Evolutionary conservation across 495 filamentous ascomycete genomes (phyloP), one percentile per base, ranked within the genome.

Genomic region (Podospora fimiseda): DNA sequence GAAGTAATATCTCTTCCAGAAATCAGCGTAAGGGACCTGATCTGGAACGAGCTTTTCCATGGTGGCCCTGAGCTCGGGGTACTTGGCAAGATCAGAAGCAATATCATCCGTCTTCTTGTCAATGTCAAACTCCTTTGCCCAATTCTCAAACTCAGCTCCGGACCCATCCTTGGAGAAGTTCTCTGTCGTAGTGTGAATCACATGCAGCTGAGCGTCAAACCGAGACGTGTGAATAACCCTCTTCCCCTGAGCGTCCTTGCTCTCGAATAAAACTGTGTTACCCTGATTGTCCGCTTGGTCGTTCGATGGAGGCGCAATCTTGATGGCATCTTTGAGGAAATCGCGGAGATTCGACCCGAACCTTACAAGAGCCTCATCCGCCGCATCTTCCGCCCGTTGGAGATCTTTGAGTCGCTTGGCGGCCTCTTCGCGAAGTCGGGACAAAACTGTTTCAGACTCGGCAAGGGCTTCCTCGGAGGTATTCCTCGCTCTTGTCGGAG

Each of bases 11-110:
- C 93, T 79, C 58, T 79, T 85, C 94, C 94, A 99, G 67, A 97
- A 99, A 42, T 85, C 81, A 13, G 72, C 79, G 65, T 99, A 99
- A 24, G 90, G 79, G 13, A 96, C 89, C 57, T 79, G 79, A 70
- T 90, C 90, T 15, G 93, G 94, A 18, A 97, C 94, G 47, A 95
- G 76, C 73, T 87, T 91, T 78, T 96, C 94, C 93, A 96, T 97
- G 3, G 91, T 90, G 38, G 79, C 68, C 53, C 93, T 79, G 54
- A 99, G 74, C 70, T 97, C 93, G 19, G 86, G 83, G 60, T 95
- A 95, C 57, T 86, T 89, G 52, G 91, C 85, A 51, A 99, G 62
- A 67, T 97, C 90, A 43, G 75, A 74, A 48, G 83, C 80, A 53
- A 99, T 93, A 48, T 84, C 84, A 43, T 87, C 87, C 13, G 93